Conservation (phyloP, 768 basidiomycete genomes). For the Leccinum longicurvipes region DNA sequence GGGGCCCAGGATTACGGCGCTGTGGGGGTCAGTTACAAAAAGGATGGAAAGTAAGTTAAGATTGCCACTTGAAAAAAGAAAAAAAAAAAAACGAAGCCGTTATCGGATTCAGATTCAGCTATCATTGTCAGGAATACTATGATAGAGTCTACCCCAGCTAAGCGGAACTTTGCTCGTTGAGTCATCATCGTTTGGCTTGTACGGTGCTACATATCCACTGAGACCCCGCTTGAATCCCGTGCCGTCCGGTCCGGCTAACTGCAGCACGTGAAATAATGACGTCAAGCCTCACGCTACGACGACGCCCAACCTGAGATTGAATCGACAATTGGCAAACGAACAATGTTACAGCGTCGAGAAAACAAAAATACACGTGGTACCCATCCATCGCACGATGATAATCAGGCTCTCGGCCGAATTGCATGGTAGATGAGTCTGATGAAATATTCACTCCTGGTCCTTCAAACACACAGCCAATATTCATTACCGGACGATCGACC, state of each 20-base stretch:
- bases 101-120: not conserved
- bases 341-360: not conserved
- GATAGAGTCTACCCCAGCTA: no score
- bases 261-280: not conserved
- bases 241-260: no score
- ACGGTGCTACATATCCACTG: no score
- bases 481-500: not conserved
- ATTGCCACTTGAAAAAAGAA: no score
- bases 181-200: no score
- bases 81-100: not conserved
- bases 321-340: not conserved
- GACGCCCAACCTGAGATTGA: not conserved
- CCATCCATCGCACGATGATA: not conserved
- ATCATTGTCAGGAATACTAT: not conserved
- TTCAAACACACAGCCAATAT: not conserved
- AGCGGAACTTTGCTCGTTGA: no score
- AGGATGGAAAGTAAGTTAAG: not conserved
- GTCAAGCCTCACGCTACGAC: not conserved
- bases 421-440: not conserved
- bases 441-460: not conserved
- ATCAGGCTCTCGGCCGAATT: not conserved
- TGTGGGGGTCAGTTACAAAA: not conserved
- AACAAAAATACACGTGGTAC: not conserved
- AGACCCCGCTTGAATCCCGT: not conserved
- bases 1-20: no score